Conservation (phyloP, 768 basidiomycete species). For the Calocybe gangraenosa region DNA sequence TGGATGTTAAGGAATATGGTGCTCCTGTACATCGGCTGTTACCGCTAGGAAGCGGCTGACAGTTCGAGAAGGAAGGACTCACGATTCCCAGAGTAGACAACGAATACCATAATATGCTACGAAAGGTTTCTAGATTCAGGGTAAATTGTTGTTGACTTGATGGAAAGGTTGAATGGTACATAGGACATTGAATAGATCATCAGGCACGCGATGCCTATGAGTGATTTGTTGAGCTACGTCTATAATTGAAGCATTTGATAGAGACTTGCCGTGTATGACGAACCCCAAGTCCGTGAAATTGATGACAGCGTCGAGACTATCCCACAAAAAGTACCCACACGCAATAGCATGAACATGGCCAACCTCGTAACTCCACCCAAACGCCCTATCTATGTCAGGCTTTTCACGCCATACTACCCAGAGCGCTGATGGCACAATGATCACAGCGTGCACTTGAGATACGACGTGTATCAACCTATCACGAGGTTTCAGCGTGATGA, state of each 20-base stretch:
- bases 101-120: slow-evolving; percentile 73
- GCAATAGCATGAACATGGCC: slow-evolving; percentile 66
- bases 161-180: slow-evolving; percentile 35
- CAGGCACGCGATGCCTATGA: slow-evolving; percentile 56
- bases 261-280: slow-evolving; percentile 61
- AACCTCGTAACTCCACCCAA: slow-evolving; percentile 64
- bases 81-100: slow-evolving; percentile 83
- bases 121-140: slow-evolving; percentile 54
- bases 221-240: background rate
- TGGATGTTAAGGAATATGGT: slow-evolving; percentile 88
- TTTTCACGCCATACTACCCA: slow-evolving; percentile 40
- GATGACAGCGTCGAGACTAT: slow-evolving; percentile 63
- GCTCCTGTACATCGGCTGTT: slow-evolving; percentile 38
- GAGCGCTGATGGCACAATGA: slow-evolving; percentile 62
- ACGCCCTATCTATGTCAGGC: slow-evolving; percentile 58
- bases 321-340: slow-evolving; percentile 86
- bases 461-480: slow-evolving; percentile 65
- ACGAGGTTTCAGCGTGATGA: no score
- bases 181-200: slow-evolving; percentile 65
- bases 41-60: slow-evolving; percentile 2
- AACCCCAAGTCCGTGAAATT: slow-evolving; percentile 73
- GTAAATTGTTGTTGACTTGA: slow-evolving; percentile 3
- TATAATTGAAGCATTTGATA: background rate
- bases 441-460: slow-evolving; percentile 67
- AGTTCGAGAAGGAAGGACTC: slow-evolving; percentile 22